A percentile compares a stretch with the other conserved stretches of the same genome.
These are phyloP conservation scores for Rosa hybrid DNA, from an alignment of 331 rosid species.

Conservation along the genomic window DNA sequence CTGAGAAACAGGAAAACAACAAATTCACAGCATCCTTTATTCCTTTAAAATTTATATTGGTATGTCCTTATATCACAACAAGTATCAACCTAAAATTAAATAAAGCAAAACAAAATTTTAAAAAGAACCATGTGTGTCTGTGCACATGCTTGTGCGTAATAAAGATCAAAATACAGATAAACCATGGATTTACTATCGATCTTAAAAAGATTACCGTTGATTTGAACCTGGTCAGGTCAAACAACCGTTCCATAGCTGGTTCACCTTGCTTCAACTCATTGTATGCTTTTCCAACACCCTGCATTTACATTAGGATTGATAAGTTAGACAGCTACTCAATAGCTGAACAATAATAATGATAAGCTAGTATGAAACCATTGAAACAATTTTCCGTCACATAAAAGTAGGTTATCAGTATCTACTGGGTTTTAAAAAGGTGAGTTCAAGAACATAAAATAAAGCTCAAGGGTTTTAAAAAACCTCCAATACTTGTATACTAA, in stretches of 20 bases:
- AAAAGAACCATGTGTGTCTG: neutral
- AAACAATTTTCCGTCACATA: neutral
- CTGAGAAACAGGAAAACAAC: neutral
- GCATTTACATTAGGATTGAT: slow-evolving; percentile 65
- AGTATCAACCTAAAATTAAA: slow-evolving; percentile 12
- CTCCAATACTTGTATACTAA: neutral
- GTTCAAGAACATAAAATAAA: neutral
- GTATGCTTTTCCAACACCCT: slow-evolving; percentile 92
- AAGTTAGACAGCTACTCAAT: slow-evolving; percentile 51
- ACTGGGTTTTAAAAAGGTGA: neutral
- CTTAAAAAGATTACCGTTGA: slow-evolving; percentile 51
- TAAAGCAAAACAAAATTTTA: neutral
- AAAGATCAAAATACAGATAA: too few relatives aligned
- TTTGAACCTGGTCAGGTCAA: slow-evolving; percentile 60
- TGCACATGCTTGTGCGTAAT: neutral
- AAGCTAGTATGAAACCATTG: neutral
- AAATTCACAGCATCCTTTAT: neutral
- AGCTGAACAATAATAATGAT: slow-evolving; percentile 40
- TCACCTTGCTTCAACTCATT: slow-evolving; percentile 92
- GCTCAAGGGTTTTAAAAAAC: neutral
- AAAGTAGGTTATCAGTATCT: neutral
- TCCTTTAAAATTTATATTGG: neutral
- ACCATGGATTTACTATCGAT: neutral
- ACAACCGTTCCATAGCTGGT: slow-evolving; percentile 81
- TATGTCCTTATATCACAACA: slow-evolving; percentile 7